Base-by-base conservation (phyloP, 352 stramenopile genomes). In the Aphanomyces astaci region DNA sequence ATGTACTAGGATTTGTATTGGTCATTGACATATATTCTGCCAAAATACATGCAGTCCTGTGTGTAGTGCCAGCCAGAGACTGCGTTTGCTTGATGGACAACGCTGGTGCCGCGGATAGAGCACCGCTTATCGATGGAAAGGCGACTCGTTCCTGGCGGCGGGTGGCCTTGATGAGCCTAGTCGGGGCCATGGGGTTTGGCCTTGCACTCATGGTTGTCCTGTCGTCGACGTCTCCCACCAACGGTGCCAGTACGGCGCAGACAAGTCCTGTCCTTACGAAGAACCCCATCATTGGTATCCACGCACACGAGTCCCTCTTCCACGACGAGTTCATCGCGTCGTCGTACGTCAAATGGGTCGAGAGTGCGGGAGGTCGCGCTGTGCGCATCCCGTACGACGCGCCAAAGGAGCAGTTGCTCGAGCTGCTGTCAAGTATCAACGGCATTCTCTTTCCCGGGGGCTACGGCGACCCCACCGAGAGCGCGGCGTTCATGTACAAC, bases 271-370 rank as follows among this genome's bases (percentile, higher is more conserved):
- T 59, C 1, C 11, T 30, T 11, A 68, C 62, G 27, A 49, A 5
- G 15, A 59, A 48, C 46, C 62, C 62, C 4, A 68, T 68, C 62
- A 68, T 68, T 68, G 62, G 46, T 19, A 30, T 68, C 36, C n/a
- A 56, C n/a, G 43, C 62, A 2, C 62, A 68, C 25, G 33, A 49
- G 22, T 68, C 25, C 11, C 32, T 39, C 62, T 39, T 39, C 28
- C 15, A 87, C 62, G 81, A 80, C 67, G 84, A 92, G 64, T 90
- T 89, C 73, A 82, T 92, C 52, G 80, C 82, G 32, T 79, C 80
- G 9, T 88, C 81, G 39, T 92, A 92, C 74, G 81, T 92, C 70
- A 92, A 90, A 72, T 92, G 83, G 83, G 71, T 92, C 67, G 83
- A 92, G 67, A 87, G 79, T 64, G 81, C 76, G 11, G 83, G 83